Conservation (phyloP, 768 basidiomycete genomes). For the Suillus paluster region DNA sequence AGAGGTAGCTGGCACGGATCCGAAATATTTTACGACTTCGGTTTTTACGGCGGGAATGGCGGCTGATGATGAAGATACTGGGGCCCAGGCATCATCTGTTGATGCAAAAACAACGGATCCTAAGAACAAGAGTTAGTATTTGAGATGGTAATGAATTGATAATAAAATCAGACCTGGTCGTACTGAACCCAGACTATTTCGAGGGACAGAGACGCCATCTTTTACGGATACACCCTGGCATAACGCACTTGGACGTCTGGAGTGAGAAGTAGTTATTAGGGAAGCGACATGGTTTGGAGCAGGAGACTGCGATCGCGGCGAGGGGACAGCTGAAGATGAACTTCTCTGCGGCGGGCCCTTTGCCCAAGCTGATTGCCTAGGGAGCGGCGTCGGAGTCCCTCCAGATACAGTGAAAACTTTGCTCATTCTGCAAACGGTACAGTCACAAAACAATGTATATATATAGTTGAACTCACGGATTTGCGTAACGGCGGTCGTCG, state of each 20-base stretch:
- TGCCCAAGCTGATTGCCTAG: slow-evolving; percentile 88
- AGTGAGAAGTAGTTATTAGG: slow-evolving; percentile 58
- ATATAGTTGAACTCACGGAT: too few species aligned
- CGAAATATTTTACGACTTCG: slow-evolving; percentile 81
- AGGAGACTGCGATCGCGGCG: slow-evolving; percentile 80
- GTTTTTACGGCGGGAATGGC: slow-evolving; percentile 64
- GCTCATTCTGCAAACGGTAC: slow-evolving; percentile 94
- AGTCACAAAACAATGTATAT: too few species aligned
- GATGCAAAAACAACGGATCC: slow-evolving; percentile 87
- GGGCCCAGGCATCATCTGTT: slow-evolving; percentile 77
- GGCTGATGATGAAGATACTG: slow-evolving; percentile 84
- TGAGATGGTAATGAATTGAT: not conserved
- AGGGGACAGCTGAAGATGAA: slow-evolving; percentile 53
- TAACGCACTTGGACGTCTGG: slow-evolving; percentile 77
- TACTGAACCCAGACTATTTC: slow-evolving; percentile 62
- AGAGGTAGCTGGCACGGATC: slow-evolving; percentile 66
- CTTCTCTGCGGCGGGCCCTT: slow-evolving; percentile 74
- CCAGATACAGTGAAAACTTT: slow-evolving; percentile 78
- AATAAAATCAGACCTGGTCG: slow-evolving; percentile 60
- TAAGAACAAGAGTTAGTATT: slow-evolving; percentile 31
- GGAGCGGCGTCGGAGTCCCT: slow-evolving; percentile 74
- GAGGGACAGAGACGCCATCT: slow-evolving; percentile 77
- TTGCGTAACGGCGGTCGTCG: too few species aligned
- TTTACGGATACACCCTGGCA: slow-evolving; percentile 72
- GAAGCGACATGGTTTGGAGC: slow-evolving; percentile 52